Base-by-base conservation (phyloP, 2,329 filamentous ascomycete genomes). In the Arthrinium puccinioides region DNA sequence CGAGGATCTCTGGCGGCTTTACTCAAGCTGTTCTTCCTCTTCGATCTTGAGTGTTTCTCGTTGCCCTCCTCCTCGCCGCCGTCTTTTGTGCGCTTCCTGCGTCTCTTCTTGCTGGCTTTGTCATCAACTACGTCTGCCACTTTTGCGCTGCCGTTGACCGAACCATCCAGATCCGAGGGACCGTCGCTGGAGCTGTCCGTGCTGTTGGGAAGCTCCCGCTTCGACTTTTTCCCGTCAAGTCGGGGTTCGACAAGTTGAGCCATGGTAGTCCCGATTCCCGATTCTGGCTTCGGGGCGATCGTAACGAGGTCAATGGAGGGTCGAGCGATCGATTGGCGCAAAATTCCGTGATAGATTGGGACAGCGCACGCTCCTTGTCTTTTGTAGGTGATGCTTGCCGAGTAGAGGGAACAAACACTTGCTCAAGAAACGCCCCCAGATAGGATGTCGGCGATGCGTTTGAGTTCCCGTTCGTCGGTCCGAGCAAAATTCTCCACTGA, bases 1-100 rank as follows among this genome's bases (percentile, higher is more conserved):
- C 72, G 64, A 13, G 74, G 73, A 50, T 80, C 76, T 41, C 76
- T 64, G n/a, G 75, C 74, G 4, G 76, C 73, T 47, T 78, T 78
- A 62, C 70, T 74, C 39, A 79, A 51, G 55, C 74, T 79, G 28
- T 67, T 64, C 40, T 69, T 64, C 32, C 74, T 65, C 54, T 69
- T 62, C 16, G 23, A 13, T 4, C 19, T 18, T 16, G 15, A 13
- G 13, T 21, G 21, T 11, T 19, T 10, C 8, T 36, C 24, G 18
- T 61, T 55, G 32, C 56, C 45, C 37, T 64, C 59, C n/a, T 44
- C 50, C 25, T 45, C 45, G 8, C 48, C 53, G 9, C 45, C 50
- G 37, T 57, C 55, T 20, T 47, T 53, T 4, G 44, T 30, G 21
- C 55, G 44, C 39, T 48, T 49, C 31, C 42, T 47, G 36, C 42